Evolutionary conservation across 2,329 filamentous ascomycete genomes (phyloP), one percentile per base, ranked within the genome.

Genomic region (Alternaria rosae): DNA sequence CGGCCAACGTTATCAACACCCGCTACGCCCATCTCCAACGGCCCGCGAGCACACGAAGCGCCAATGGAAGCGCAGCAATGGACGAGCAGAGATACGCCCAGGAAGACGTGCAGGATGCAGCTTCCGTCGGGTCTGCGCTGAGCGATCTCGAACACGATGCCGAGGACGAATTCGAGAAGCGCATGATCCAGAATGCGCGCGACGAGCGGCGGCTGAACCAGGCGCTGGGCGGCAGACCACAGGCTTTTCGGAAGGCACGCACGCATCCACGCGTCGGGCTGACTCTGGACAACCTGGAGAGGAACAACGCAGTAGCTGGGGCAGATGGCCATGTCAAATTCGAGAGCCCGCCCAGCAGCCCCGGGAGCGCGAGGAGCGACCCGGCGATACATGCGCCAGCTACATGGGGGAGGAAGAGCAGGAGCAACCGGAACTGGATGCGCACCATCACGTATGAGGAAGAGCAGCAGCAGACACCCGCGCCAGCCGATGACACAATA

Each of bases 321-420:
- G 35, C 61, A 21, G 67, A 57, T 32, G 68, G 61, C 61, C 70
- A 70, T 12, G 62, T 65, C 47, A 62, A 67, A 28, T 58, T 71
- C 15, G 54, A 70, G 41, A 75, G 76, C 45, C 73, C 76, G 38
- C 68, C 69, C 50, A 78, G 78, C 68, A 81, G 80, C 69, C 78
- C 69, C 52, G 79, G 74, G 28, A 76, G 73, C 41, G 58, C 64
- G 38, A 66, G 65, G 26, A 81, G 78, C 26, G 81, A 83, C 57
- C 82, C 82, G 23, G 79, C 82, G 4, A 65, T 84, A 38, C 81
- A 81, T 35, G 72, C 80, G 59, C 84, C 83, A 38, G 70, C 77
- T 42, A 73, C 79, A 64, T 85, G 84, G 83, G 83, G 82, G n/a
- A 72, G 81, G 57, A 84, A 82, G 69, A 79, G 75, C 25, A 79